Percentiles rank a stretch among this genome's conserved stretches.
Conservation (phyloP, 306 rosid genomes). For the Lathyrus oleraceus region DNA sequence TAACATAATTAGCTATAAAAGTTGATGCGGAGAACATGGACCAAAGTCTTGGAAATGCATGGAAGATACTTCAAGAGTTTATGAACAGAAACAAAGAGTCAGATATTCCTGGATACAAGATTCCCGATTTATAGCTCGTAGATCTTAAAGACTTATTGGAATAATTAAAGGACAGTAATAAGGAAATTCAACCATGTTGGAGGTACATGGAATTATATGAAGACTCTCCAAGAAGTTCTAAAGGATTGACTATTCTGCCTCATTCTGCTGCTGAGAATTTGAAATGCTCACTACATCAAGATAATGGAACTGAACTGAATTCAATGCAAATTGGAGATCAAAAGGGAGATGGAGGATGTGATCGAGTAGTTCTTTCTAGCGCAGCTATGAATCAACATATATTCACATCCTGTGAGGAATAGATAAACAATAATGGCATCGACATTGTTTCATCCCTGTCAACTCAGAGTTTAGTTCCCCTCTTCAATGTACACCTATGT, state of each 20-base stretch:
- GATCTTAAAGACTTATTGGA: slow-evolving; percentile 70
- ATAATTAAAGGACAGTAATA: slow-evolving; percentile 61
- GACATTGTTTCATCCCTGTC: slow-evolving; percentile 55
- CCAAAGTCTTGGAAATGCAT: slow-evolving; percentile 93
- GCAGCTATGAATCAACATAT: slow-evolving; percentile 56
- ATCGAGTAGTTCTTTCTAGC: slow-evolving; percentile 48
- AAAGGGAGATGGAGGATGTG: slow-evolving; percentile 42
- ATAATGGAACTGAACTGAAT: slow-evolving; percentile 48
- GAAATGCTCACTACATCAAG: slow-evolving; percentile 54
- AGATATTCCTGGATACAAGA: slow-evolving; percentile 52
- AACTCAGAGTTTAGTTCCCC: slow-evolving; percentile 77
- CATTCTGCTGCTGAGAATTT: slow-evolving; percentile 51
- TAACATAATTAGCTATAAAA: slow-evolving; percentile 82
- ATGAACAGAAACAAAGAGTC: slow-evolving; percentile 73
- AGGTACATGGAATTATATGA: slow-evolving; percentile 76
- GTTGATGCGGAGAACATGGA: slow-evolving; percentile 83
- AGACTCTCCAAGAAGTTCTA: slow-evolving; percentile 93
- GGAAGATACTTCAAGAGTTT: slow-evolving; percentile 98
- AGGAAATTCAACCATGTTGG: slow-evolving; percentile 68
- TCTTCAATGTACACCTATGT: slow-evolving; percentile 79
- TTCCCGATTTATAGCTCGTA: slow-evolving; percentile 70
- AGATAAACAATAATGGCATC: slow-evolving; percentile 42
- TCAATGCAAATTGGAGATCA: slow-evolving; percentile 45
- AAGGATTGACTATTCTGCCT: slow-evolving; percentile 72
- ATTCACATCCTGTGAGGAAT: slow-evolving; percentile 58